Base-by-base conservation (phyloP, 345 rosid genomes). In the Gossypium anomalum region DNA sequence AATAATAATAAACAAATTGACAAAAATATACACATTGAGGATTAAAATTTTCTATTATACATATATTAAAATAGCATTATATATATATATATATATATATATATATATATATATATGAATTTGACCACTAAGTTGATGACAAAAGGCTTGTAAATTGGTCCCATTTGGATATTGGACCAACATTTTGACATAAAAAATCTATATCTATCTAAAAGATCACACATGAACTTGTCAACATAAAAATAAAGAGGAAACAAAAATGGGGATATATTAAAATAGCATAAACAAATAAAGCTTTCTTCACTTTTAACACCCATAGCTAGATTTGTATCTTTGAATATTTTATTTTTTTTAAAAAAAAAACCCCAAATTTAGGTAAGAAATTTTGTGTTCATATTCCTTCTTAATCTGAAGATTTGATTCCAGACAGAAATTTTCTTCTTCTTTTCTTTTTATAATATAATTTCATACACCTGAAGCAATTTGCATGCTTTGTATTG, bases 401-500 rank as follows among this genome's bases (percentile, higher is more conserved):
- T 68, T 68, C 58, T 25, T 69, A 4, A 22, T 69, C 45, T 3
- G 2, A 25, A 48, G 57, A 67, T 68, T 73, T 82, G 76, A 82
- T 82, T 82, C 87, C 10, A 48, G 43, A 41, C 49, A 20, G 45
- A 66, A 63, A 2, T 23, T 52, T 63, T n/a, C 17, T 12, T 48
- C 2, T 12, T 49, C 6, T 11, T 55, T 19, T 55, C 72, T 15
- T 25, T 15, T 4, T 9, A 15, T 8, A 49, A 3, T 47, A 70
- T 62, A 27, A 57, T 58, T 43, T 15, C 6, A 23, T 43, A 56
- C 7, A 44, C 34, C 16, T 38, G 12, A 11, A 59, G 73, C 82
- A 75, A 72, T 70, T 75, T 72, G 80, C 78, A 69, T 71, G 58
- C 71, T 45, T 75, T 67, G 65, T 60, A 23, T 55, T 70, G 41